Base-by-base conservation (phyloP, 2,329 filamentous ascomycete genomes). In the Chaetomiaceae sp. region DNA sequence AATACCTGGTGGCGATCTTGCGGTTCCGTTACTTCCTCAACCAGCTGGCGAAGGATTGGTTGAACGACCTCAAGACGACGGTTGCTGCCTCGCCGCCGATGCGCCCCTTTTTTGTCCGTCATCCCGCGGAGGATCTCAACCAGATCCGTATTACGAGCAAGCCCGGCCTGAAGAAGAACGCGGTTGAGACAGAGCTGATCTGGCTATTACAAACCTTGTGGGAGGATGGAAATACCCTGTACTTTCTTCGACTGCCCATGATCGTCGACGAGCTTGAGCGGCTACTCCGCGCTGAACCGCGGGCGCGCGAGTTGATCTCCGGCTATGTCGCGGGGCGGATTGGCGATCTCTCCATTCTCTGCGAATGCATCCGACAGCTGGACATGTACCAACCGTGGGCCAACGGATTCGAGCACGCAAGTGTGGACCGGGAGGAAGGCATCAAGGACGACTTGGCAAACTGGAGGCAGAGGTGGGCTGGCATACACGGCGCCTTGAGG, bases 381-480 rank as follows among this genome's bases (percentile, higher is more conserved):
- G 57, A 72, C 2, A 47, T 68, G 1, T 76, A 69, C 50, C 68
- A 72, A 37, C 73, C 74, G 0, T 76, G 74, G 72, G 69, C 71
- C 3, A 59, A 57, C 26, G 61, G 52, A 0, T 74, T 72, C 37
- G 65, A 70, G 6, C 10, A 41, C 8, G 51, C 56, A 2, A 39
- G 61, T n/a, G 51, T 51, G 1, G 50, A 65, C 0, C 47, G 47
- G 15, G 22, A 56, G 4, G 52, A 58, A 0, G 50, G 38, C 0
- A 57, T 69, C 19, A 52, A 63, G 29, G 47, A 51, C 9, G 60
- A 65, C 1, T 65, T 56, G 38, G 33, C 33, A 0, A 36, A 54
- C 4, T 37, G 35, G 40, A 27, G 24, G 61, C 4, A 22, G 3
- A 9, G 24, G 24, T 32, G 40, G 22, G 24, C 17, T 8, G 24